Evolutionary conservation across 441 rosid species (phyloP), one percentile per base, ranked within the genome.

Genomic region (Pelargonium myrrhifolium): DNA sequence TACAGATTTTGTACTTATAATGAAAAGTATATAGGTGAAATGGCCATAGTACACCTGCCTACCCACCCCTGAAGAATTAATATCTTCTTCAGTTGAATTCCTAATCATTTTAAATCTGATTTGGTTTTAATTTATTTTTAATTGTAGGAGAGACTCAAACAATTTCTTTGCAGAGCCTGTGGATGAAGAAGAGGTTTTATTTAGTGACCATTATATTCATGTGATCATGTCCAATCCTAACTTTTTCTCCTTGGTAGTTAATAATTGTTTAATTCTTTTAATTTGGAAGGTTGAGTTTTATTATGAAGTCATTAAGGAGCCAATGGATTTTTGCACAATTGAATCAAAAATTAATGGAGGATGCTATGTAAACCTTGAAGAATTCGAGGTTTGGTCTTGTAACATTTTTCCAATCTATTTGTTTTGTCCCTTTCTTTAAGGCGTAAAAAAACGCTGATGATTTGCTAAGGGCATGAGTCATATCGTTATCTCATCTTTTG

Each of bases 261-360:
- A 55, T 51, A 62, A 35, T 69, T 53, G 18, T n/a, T 40, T 69
- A 22, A 21, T 11, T 61, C 65, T 75, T 45, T 71, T 47, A 43
- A 68, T 68, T 62, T 64, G 66, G 15, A 72, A 86, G 88, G 88
- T 84, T 26, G 71, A 49, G 51, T 75, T 63, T 55, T 81, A 84
- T 68, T 77, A 77, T 66, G 70, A 63, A 12, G 65, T 77, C 63
- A 76, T 86, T 62, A 73, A 81, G 61, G 82, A 83, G 67, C 83
- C 92, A 6, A 79, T 84, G 89, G 89, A 85, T 79, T 83, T 85
- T 60, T 76, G 82, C 62, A 79, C 84, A 0, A 76, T 83, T 72
- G 68, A 75, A 42, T 75, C 76, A 62, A 83, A 84, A 76, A 84
- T 84, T 66, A 74, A 77, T 47, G 78, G 71, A 72, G 81, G 83